Percentiles rank a stretch among this genome's conserved stretches.
These are phyloP conservation scores for Pseudogymnoascus sp. DNA, from an alignment of 2,329 filamentous ascomycete genomes.

Conservation along the genomic window DNA sequence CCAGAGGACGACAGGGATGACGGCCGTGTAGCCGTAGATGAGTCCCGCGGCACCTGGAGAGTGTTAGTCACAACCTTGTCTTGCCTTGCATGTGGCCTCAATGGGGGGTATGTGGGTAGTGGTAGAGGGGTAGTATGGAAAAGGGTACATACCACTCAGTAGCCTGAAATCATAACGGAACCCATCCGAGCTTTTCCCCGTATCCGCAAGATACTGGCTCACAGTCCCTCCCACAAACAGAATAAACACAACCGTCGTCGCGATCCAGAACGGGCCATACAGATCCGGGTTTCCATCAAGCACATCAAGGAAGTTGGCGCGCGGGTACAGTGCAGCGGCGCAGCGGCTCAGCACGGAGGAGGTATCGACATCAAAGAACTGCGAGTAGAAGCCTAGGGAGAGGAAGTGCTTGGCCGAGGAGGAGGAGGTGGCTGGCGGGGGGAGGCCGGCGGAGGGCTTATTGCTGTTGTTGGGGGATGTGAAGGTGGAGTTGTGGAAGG, in stretches of 20 bases:
- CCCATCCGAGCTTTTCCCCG: constrained; percentile 49
- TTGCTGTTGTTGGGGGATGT: constrained; percentile 42
- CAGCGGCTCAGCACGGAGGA: constrained; percentile 80
- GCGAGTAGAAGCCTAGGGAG: constrained; percentile 87
- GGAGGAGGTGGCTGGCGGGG: constrained; percentile 47
- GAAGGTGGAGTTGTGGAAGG: constrained; percentile 94
- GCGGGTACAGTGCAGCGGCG: constrained; percentile 79
- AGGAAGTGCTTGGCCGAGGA: constrained; percentile 80
- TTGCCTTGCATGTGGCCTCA: not conserved
- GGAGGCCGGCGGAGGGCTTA: constrained; percentile 39
- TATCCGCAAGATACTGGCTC: constrained; percentile 72
- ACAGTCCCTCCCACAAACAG: constrained; percentile 93
- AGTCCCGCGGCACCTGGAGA: constrained; percentile 69
- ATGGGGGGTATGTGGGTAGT: not conserved
- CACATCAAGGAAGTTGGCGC: constrained; percentile 92
- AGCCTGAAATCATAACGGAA: constrained; percentile 91
- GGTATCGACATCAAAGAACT: constrained; percentile 98
- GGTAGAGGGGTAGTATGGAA: not conserved
- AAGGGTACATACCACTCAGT: constrained; percentile 57
- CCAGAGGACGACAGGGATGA: constrained; percentile 81
- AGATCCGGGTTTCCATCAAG: constrained; percentile 94
- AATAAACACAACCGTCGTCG: constrained; percentile 92
- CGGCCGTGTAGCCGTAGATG: constrained; percentile 87
- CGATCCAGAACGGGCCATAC: constrained; percentile 98
- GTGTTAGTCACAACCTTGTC: constrained; percentile 9